These are phyloP conservation scores for Blepharisma stoltei DNA, from an alignment of 73 alveolate species.

Conservation along the genomic window DNA sequence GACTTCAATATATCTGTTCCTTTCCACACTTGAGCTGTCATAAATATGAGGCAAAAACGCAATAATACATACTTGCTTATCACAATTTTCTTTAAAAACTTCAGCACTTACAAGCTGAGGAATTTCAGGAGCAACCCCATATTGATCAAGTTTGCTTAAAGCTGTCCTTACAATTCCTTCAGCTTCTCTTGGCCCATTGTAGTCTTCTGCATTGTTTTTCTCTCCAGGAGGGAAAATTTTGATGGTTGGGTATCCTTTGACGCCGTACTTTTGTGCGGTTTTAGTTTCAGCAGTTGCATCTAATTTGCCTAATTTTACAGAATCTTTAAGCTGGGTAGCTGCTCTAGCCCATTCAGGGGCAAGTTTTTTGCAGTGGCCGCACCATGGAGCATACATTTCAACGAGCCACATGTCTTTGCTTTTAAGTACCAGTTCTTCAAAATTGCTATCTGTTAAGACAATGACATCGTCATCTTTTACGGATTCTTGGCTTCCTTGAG, in stretches of 20 bases:
- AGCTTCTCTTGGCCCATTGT: constrained; percentile 71
- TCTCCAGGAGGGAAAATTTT: constrained; percentile 78
- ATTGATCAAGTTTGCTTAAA: constrained; percentile 46
- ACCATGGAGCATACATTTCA: constrained; percentile 95
- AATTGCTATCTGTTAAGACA: constrained; percentile 81
- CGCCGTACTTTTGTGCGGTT: constrained; percentile 77
- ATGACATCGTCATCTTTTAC: constrained; percentile 66
- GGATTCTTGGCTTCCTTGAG: constrained; percentile 34
- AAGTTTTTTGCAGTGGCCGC: constrained; percentile 94
- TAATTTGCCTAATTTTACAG: constrained; percentile 86
- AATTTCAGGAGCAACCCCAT: constrained; percentile 43
- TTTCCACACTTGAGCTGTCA: constrained; percentile 80
- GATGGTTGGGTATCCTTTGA: constrained; percentile 85
- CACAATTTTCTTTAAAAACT: constrained; percentile 51
- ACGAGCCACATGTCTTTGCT: constrained; percentile 90
- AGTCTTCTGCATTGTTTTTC: constrained; percentile 45
- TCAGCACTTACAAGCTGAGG: constrained; percentile 39
- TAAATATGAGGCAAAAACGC: constrained; percentile 91
- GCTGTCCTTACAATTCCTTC: constrained; percentile 57
- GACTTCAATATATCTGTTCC: constrained; percentile 70
- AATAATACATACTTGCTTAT: constrained; percentile 72
- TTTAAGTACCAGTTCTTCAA: constrained; percentile 61
- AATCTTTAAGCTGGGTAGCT: constrained; percentile 86
- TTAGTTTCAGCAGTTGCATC: constrained; percentile 85
- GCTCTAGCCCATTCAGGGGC: constrained; percentile 92